phyloP scores from a whole-genome alignment of 2,329 filamentous ascomycete species.

The Cercospora sp. region DNA sequence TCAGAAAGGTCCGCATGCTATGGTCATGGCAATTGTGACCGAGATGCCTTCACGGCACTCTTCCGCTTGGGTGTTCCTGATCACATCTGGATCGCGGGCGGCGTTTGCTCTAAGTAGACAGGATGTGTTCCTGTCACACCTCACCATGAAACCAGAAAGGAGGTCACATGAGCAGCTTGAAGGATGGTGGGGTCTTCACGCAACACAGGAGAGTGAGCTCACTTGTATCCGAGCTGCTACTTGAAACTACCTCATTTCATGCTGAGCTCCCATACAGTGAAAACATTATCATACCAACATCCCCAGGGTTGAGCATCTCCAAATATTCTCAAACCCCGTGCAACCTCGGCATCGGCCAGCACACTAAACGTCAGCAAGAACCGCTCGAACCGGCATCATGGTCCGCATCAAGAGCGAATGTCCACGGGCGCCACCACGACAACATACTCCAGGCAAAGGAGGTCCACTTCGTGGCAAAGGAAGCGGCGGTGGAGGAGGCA shows the following conservation, averaged over 20 bases:
- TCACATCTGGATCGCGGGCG: background rate
- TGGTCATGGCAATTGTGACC: background rate
- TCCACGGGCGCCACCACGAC: background rate
- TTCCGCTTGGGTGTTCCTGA: background rate
- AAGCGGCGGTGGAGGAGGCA: background rate
- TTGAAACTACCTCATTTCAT: background rate
- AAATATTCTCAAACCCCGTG: background rate
- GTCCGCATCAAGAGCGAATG: slow-evolving; percentile 8
- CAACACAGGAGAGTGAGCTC: background rate
- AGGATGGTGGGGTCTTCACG: background rate
- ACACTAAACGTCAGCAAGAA: background rate
- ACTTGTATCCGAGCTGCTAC: background rate
- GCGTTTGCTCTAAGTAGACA: background rate
- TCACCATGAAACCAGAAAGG: background rate
- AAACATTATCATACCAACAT: background rate
- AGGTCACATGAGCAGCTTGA: background rate
- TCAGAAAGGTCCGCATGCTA: background rate
- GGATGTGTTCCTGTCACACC: background rate
- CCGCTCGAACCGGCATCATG: background rate
- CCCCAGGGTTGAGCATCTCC: background rate
- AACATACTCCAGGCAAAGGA: slow-evolving; percentile 6
- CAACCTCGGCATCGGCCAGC: background rate
- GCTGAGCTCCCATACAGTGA: background rate
- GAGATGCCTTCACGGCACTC: background rate
- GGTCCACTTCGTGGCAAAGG: slow-evolving; percentile 1